These are phyloP conservation scores for Diaporthe vaccinii DNA, from an alignment of 2,329 filamentous ascomycete species.

Conservation along the genomic window DNA sequence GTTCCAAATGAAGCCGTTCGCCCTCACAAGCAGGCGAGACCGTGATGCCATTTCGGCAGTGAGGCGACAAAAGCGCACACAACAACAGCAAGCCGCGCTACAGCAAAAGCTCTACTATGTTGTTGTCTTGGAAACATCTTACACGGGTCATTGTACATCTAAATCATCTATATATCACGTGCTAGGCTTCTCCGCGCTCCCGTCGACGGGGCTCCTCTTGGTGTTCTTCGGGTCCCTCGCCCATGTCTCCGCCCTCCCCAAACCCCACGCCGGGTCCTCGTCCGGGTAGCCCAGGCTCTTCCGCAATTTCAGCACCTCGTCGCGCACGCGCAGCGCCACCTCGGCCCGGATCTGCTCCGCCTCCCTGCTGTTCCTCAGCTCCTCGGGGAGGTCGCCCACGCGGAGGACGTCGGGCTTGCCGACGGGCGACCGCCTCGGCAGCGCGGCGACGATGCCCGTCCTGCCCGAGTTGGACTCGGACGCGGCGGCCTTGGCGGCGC, in stretches of 20 bases:
- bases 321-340: slow-evolving; percentile 81
- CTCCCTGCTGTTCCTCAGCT: slow-evolving; percentile 78
- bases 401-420: slow-evolving; percentile 43
- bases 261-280: slow-evolving; percentile 76
- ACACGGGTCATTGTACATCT: slow-evolving; percentile 3
- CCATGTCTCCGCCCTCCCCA: slow-evolving; percentile 87
- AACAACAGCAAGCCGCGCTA: background rate
- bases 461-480: slow-evolving; percentile 35
- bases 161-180: background rate
- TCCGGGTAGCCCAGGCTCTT: slow-evolving; percentile 80
- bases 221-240: slow-evolving; percentile 62
- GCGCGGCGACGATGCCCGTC: slow-evolving; percentile 36
- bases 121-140: background rate
- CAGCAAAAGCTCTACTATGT: background rate
- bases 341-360: slow-evolving; percentile 83
- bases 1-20: background rate
- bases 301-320: slow-evolving; percentile 85
- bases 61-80: background rate
- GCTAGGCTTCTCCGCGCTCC: slow-evolving; percentile 58
- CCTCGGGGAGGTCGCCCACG: slow-evolving; percentile 73
- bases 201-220: slow-evolving; percentile 68
- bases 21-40: background rate
- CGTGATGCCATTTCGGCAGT: background rate
- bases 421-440: slow-evolving; percentile 7
- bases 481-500: slow-evolving; percentile 14